Evolutionary conservation across 352 stramenopile genomes (phyloP), one percentile per base, ranked within the genome.

Genomic region (Pythium apleroticum): DNA sequence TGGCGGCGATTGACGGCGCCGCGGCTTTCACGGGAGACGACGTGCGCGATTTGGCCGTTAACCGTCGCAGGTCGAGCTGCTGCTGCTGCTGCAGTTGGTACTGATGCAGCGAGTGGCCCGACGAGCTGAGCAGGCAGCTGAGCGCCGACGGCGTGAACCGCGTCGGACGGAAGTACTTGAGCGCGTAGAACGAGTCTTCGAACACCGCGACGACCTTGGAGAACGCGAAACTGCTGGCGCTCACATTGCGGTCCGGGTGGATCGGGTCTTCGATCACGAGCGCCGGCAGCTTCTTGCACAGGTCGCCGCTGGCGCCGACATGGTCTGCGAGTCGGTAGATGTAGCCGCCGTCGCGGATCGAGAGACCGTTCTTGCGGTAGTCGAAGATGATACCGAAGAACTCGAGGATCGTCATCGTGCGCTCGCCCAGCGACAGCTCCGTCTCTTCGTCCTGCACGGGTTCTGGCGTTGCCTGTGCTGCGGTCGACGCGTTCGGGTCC

Each of bases 211-310:
- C 86, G 24, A 96, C 86, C 52, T 91, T 91, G 49, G 81, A 81
- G 56, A 93, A 94, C 19, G 85, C 85, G 66, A 92, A 96, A 70
- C 84, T 96, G 55, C 83, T 89, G n/a, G 87, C 85, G 45, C 85
- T 90, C 8, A 96, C 87, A 35, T 96, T 96, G 60, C 86, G 82
- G 54, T 94, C 85, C 5, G 87, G 86, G 56, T 96, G 79, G 60
- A 96, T 94, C n/a, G 87, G 85, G 63, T 94, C 87, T 52, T 96
- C 85, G n/a, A 96, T 90, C 60, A 96, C 86, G n/a, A 96, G 70
- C 39, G 77, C 73, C 27, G 81, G 81, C 52, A 71, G 33, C 30
- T 64, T 64, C 65, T 93, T 90, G 43, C 74, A 69, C 4, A 89
- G 62, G 22, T 88, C 71, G n/a, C 66, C 59, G 27, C 52, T 63